A percentile compares a stretch with the other conserved stretches of the same genome.
phyloP scores from a whole-genome alignment of 225 moss, liverwort and hornwort genomes.

The Ulota crispa region DNA sequence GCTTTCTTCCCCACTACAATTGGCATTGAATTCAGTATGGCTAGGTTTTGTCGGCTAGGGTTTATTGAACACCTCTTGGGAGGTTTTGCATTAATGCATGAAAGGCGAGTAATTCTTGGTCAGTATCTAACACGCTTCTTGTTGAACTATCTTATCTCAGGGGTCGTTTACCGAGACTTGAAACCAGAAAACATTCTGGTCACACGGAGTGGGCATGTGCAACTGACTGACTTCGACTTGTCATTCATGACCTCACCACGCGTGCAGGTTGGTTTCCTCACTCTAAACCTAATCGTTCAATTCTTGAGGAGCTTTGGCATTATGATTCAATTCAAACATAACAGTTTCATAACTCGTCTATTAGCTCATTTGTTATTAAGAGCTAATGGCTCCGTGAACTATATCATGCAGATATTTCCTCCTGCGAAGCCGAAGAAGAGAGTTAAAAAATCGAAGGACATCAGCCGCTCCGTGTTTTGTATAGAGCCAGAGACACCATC shows the following conservation, averaged over 20 bases:
- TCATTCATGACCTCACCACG: conserved; percentile 66
- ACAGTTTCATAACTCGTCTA: not conserved
- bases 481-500: conserved; percentile 73
- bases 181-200: conserved; percentile 93
- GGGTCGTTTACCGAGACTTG: conserved; percentile 91
- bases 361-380: not conserved
- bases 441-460: conserved; percentile 54
- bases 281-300: not conserved
- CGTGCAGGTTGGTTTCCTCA: conserved; percentile 34
- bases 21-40: not conserved
- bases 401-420: conserved; percentile 49
- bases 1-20: not conserved
- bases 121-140: not conserved
- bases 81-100: not conserved
- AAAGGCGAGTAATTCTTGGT: not conserved
- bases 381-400: not conserved
- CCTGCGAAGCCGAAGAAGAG: conserved; percentile 43
- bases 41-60: not conserved
- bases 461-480: conserved; percentile 56
- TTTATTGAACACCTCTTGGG: not conserved
- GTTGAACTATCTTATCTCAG: conserved; percentile 35
- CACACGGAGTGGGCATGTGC: conserved; percentile 72
- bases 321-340: not conserved
- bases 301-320: not conserved
- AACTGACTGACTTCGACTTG: conserved; percentile 92